These are phyloP conservation scores for Fusarium kyushuense DNA, from an alignment of 2,329 filamentous ascomycete genomes.

Conservation along the genomic window DNA sequence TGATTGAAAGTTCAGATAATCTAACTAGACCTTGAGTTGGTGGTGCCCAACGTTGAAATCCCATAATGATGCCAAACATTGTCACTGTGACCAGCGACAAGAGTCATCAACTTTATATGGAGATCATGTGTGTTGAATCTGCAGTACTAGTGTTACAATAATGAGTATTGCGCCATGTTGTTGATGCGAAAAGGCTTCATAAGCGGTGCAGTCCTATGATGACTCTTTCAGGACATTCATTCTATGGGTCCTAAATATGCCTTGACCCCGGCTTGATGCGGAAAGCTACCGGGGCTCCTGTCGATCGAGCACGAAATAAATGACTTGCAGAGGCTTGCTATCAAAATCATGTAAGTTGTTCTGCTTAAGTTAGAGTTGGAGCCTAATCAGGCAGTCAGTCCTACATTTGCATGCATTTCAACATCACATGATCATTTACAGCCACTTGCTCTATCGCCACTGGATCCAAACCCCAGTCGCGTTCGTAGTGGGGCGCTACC, in stretches of 20 bases:
- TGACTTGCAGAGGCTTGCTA: background rate
- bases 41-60: background rate
- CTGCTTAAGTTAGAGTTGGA: background rate
- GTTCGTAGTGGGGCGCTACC: background rate
- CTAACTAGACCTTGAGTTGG: background rate
- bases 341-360: background rate
- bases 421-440: conserved; percentile 30
- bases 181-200: background rate
- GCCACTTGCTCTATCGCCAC: background rate
- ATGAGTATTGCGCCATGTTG: background rate
- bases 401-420: background rate
- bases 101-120: background rate
- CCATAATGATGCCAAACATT: too few species aligned
- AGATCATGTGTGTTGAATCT: too few species aligned
- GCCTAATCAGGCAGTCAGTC: background rate
- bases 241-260: conserved; percentile 7
- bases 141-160: too few species aligned
- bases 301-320: background rate
- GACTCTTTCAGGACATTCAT: conserved; percentile 21
- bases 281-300: background rate
- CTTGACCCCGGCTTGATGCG: conserved; percentile 6
- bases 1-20: background rate
- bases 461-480: background rate
- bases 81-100: background rate
- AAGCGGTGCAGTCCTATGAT: conserved; percentile 14